Evolutionary conservation across 441 rosid species (phyloP).

Genomic region (Macaranga tanarius): DNA sequence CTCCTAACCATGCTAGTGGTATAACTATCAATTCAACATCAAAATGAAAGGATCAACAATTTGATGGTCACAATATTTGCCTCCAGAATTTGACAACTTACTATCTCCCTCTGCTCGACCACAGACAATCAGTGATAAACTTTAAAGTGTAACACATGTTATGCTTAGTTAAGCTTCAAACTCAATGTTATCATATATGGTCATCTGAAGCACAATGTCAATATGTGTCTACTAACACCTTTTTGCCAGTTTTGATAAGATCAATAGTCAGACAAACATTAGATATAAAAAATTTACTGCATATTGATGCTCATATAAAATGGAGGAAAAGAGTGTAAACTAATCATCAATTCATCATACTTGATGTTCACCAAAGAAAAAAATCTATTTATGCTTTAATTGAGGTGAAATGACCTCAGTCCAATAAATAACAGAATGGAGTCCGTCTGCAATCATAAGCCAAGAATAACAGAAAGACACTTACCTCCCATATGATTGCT

Average conservation of each 20-base stretch:
- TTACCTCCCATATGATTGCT: conserved; percentile 91
- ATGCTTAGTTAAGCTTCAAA: not conserved
- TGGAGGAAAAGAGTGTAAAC: not conserved
- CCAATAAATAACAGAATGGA: not conserved
- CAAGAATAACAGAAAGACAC: not conserved
- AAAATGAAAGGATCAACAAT: not conserved
- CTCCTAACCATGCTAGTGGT: not conserved
- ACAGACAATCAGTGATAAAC: not conserved
- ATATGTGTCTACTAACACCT: not conserved
- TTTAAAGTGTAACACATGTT: not conserved
- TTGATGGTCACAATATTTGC: not conserved
- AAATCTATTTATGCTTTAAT: not conserved
- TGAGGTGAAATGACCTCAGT: not conserved
- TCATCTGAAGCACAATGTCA: not conserved
- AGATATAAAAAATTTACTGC: not conserved
- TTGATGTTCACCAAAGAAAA: conserved; percentile 3
- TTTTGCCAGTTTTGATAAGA: not conserved
- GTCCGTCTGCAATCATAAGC: not conserved
- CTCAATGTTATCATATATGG: not conserved
- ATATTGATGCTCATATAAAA: not conserved
- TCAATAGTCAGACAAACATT: not conserved
- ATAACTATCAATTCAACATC: not conserved
- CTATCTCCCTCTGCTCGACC: not conserved
- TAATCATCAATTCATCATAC: not conserved
- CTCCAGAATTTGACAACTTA: not conserved